These are phyloP conservation scores for Monosporascus sp. DNA, from an alignment of 2,329 filamentous ascomycete species.

Conservation along the genomic window DNA sequence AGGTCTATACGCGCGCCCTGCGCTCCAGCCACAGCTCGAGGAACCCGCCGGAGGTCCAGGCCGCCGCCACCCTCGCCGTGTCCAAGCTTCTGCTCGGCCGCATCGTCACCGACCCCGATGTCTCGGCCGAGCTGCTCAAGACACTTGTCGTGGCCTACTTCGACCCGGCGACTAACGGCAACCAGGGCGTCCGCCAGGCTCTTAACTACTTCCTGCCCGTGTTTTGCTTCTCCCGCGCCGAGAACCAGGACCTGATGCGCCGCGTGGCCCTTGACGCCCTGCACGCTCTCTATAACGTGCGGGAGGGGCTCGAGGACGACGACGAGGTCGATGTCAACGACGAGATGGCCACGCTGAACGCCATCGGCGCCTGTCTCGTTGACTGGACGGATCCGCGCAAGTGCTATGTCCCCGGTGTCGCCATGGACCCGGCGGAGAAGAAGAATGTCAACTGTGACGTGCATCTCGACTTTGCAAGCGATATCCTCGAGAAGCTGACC, in stretches of 20 bases:
- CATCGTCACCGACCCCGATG: slow-evolving; percentile 65
- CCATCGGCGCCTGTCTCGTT: slow-evolving; percentile 75
- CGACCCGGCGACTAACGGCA: slow-evolving; percentile 72
- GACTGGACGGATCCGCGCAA: slow-evolving; percentile 96
- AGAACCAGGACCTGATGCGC: slow-evolving; percentile 80
- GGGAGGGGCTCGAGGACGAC: slow-evolving; percentile 68
- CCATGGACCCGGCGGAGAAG: slow-evolving; percentile 49
- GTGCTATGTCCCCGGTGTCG: slow-evolving; percentile 49
- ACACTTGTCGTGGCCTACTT: slow-evolving; percentile 85
- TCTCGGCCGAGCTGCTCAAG: slow-evolving; percentile 71
- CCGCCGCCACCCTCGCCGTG: slow-evolving; percentile 73
- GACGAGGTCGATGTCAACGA: slow-evolving; percentile 71
- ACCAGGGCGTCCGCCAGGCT: slow-evolving; percentile 78
- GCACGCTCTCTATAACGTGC: slow-evolving; percentile 66
- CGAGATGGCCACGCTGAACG: slow-evolving; percentile 71
- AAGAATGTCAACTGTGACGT: slow-evolving; percentile 68
- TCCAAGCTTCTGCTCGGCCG: slow-evolving; percentile 82
- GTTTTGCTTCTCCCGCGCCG: slow-evolving; percentile 78
- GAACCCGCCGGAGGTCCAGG: slow-evolving; percentile 64
- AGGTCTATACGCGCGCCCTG: slow-evolving; percentile 79
- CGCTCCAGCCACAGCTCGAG: slow-evolving; percentile 56
- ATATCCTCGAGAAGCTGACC: slow-evolving; percentile 70
- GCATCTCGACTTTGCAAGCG: slow-evolving; percentile 72
- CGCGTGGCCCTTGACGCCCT: slow-evolving; percentile 68
- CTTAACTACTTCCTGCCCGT: slow-evolving; percentile 93